Evolutionary conservation across 805 yeast genomes (phyloP), one percentile per base, ranked within the genome.

Genomic region (Suhomyces xylopsoci): DNA sequence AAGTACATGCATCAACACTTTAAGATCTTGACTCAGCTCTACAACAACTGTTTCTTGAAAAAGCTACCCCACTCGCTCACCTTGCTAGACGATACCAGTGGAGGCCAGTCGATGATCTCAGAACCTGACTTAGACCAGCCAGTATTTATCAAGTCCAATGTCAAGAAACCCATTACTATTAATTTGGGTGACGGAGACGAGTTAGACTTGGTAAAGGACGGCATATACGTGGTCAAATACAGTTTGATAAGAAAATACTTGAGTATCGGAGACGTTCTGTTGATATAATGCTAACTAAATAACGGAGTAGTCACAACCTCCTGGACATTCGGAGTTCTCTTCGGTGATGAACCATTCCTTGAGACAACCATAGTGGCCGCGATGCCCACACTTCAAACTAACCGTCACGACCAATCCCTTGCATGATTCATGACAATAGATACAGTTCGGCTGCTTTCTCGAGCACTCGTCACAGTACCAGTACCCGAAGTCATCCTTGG

Each of bases 391-490:
- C 24, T 74, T 79, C 48, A 87, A 65, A 57, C 74, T 55, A 75
- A 70, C 55, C 73, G 79, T 76, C 14, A 88, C 80, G 14, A 85
- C 78, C 51, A 88, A 73, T 0, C 96, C 96, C 58, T 81, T 82
- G 61, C 92, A 76, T 0, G 96, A 90, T 62, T 81, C 87, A 55
- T 85, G 79, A 67, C 97, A 92, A 55, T 85, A 81, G 25, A 85
- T 77, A 67, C 97, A 92, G n/a, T 83, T 79, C 53, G 83, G 85
- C 55, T 83, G 84, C 14, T 73, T 72, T 48, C 69, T 73, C 9
- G 77, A 70, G 66, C 97, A 92, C 20, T 75, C 77, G 50, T 84
- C 90, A 70, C 97, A 92, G 66, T 85, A 88, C 96, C 97, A 91
- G 59, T 79, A 84, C 1, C 96, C 96, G 61, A 83, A 81, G 34